These are phyloP conservation scores for Aspergillus sp. DNA, from an alignment of 2,329 filamentous ascomycete species.

Conservation along the genomic window DNA sequence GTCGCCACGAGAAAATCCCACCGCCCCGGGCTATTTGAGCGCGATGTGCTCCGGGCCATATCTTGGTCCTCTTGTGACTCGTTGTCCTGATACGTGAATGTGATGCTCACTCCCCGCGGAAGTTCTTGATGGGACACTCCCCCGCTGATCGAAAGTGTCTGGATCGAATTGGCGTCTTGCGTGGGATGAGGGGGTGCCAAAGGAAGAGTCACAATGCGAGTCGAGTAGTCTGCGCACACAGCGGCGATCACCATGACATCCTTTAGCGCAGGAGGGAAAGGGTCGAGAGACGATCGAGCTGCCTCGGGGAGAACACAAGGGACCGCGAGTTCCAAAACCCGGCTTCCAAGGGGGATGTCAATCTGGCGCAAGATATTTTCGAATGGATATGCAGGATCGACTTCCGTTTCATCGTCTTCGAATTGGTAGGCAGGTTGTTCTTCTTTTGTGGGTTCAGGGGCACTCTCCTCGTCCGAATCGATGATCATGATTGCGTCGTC, in stretches of 20 bases:
- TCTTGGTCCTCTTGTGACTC: conserved; percentile 27
- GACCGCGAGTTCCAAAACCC: conserved; percentile 52
- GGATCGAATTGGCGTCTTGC: conserved; percentile 39
- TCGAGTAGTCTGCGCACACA: conserved; percentile 56
- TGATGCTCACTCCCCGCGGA: conserved; percentile 51
- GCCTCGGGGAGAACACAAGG: conserved; percentile 44
- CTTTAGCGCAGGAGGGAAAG: conserved; percentile 47
- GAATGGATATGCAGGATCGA: conserved; percentile 56
- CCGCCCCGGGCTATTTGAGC: conserved; percentile 16
- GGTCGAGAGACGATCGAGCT: conserved; percentile 38
- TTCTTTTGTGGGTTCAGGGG: conserved; percentile 26
- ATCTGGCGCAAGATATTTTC: conserved; percentile 53
- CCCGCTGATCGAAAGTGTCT: conserved; percentile 47
- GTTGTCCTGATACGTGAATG: conserved; percentile 47
- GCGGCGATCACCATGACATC: conserved; percentile 53
- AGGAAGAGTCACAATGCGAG: conserved; percentile 55
- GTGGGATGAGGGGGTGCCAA: conserved; percentile 50
- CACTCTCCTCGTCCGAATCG: conserved; percentile 56
- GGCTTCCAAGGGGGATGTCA: conserved; percentile 53
- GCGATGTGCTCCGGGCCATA: conserved; percentile 29
- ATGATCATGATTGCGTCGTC: conserved; percentile 53
- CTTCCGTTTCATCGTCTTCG: conserved; percentile 53
- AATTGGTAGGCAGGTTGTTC: conserved; percentile 39
- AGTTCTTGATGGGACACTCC: conserved; percentile 50
- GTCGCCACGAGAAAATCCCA: conserved; percentile 49